Evolutionary conservation across 2,329 filamentous ascomycete genomes (phyloP).

Genomic region (Ceratocystis harringtonii): DNA sequence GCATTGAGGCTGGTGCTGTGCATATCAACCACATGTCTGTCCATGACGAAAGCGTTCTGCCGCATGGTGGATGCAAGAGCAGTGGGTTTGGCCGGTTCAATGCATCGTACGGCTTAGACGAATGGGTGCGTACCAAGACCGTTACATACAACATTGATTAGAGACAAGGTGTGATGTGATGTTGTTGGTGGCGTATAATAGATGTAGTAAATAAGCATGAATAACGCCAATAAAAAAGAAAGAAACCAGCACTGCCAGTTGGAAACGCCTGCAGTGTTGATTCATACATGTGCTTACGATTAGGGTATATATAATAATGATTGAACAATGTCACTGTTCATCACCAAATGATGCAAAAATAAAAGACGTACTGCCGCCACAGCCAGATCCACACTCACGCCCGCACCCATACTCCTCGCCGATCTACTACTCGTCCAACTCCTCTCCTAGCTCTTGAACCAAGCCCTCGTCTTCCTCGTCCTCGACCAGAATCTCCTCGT

Average conservation of each 20-base stretch:
- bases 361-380: not conserved
- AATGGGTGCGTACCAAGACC: conserved; percentile 50
- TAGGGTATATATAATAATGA: conserved; percentile 1
- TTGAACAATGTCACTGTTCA: not conserved
- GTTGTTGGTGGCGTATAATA: not conserved
- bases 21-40: conserved; percentile 54
- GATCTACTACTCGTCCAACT: not conserved
- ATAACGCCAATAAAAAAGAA: not conserved
- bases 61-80: conserved; percentile 51
- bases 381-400: not conserved
- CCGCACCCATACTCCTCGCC: no score
- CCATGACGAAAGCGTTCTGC: conserved; percentile 47
- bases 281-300: not conserved
- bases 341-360: not conserved
- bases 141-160: conserved; percentile 31
- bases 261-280: not conserved
- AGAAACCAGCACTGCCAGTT: not conserved
- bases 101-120: conserved; percentile 36
- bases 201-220: not conserved
- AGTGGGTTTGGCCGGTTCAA: conserved; percentile 52
- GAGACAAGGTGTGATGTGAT: not conserved
- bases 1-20: conserved; percentile 51
- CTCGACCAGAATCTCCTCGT: not conserved
- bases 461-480: conserved; percentile 11
- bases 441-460: not conserved